These are phyloP conservation scores for Massarina eburnea DNA, from an alignment of 2,329 filamentous ascomycete species.

Conservation along the genomic window DNA sequence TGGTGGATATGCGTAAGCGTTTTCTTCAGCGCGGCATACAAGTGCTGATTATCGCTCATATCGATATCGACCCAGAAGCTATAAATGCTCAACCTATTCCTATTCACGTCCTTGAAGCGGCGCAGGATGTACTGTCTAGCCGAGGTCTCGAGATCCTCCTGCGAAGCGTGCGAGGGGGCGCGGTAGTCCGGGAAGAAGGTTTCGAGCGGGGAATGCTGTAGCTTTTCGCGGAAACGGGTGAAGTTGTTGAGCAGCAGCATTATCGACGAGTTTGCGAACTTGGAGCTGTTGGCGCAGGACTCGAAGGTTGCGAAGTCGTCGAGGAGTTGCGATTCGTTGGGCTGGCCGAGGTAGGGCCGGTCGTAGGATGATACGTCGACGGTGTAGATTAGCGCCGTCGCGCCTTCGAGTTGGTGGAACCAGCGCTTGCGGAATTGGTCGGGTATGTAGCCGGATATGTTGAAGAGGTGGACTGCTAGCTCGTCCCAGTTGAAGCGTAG, in stretches of 20 bases:
- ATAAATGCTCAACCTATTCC: constrained; percentile 33
- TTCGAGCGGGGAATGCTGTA: constrained; percentile 29
- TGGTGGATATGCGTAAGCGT: constrained; percentile 36
- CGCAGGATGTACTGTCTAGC: constrained; percentile 35
- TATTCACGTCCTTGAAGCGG: constrained; percentile 36
- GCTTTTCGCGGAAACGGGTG: constrained; percentile 35
- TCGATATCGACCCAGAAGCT: constrained; percentile 42
- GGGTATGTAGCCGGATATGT: constrained; percentile 34
- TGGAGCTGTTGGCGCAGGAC: constrained; percentile 30
- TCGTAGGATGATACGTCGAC: constrained; percentile 39
- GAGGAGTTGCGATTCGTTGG: constrained; percentile 30
- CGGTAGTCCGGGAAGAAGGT: constrained; percentile 35
- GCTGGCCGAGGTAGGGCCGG: constrained; percentile 28
- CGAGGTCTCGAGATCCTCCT: constrained; percentile 24
- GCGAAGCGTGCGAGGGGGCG: neutral
- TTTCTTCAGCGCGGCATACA: constrained; percentile 39
- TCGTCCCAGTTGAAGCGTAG: constrained; percentile 41
- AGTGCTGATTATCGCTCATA: constrained; percentile 36
- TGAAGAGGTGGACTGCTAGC: constrained; percentile 39
- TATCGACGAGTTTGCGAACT: constrained; percentile 30
- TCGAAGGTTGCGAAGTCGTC: constrained; percentile 37
- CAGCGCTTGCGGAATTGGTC: constrained; percentile 37
- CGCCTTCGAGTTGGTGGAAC: constrained; percentile 40
- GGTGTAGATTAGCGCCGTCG: constrained; percentile 34
- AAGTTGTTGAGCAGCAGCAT: constrained; percentile 42